Percentiles rank a stretch among this genome's conserved stretches.
phyloP scores from a whole-genome alignment of 257 asterid species.

The Penstemon barbatus region DNA sequence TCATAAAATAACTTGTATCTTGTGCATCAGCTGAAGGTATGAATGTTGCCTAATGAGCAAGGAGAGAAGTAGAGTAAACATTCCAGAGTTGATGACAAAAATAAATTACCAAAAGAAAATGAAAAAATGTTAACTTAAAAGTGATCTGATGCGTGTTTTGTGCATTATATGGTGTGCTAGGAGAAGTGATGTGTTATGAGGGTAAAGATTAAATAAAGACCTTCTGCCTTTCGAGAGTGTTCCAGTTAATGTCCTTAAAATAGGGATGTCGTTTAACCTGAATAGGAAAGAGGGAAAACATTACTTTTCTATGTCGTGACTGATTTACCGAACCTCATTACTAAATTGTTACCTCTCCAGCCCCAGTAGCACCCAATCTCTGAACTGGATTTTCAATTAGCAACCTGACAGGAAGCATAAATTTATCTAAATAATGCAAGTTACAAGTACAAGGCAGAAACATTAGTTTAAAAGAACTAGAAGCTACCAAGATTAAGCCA shows the following conservation, averaged over 20 bases:
- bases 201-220: constrained; percentile 36
- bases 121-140: neutral
- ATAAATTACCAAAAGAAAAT: neutral
- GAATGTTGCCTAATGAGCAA: constrained; percentile 73
- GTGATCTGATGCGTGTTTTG: neutral
- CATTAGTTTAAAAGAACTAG: neutral
- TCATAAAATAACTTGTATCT: constrained; percentile 96
- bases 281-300: constrained; percentile 22
- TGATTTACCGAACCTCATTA: constrained; percentile 24
- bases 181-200: constrained; percentile 16
- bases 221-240: constrained; percentile 91
- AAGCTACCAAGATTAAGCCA: neutral
- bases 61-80: constrained; percentile 21
- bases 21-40: constrained; percentile 82
- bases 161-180: constrained; percentile 3
- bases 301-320: constrained; percentile 15
- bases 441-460: neutral
- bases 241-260: constrained; percentile 85
- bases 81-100: constrained; percentile 19
- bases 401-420: constrained; percentile 54
- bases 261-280: constrained; percentile 82
- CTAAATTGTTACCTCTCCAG: constrained; percentile 61
- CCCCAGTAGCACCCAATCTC: constrained; percentile 90
- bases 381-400: constrained; percentile 83
- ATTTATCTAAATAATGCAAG: neutral